Conservation (phyloP, 495 filamentous ascomycete species). For the Aspergillus wentii region DNA sequence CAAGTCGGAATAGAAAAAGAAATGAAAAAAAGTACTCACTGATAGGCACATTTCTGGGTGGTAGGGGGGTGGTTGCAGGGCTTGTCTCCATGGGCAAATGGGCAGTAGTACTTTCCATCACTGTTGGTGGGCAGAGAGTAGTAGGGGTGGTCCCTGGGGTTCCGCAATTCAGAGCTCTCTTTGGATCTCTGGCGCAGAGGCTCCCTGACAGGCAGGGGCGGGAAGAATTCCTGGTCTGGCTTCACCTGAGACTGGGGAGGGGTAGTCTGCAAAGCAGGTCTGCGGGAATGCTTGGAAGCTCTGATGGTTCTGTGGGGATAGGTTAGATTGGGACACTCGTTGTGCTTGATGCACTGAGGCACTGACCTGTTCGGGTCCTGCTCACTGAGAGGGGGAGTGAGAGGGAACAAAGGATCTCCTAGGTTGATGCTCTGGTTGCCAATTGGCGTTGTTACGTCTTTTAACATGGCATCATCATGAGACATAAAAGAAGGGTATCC, state of each 20-base stretch:
- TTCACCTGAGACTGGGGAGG: conserved; percentile 31
- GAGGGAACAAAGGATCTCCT: conserved; percentile 39
- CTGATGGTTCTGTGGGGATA: conserved; percentile 35
- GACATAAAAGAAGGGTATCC: conserved; percentile 37
- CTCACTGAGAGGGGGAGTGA: conserved; percentile 35
- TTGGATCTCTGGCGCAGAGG: conserved; percentile 40
- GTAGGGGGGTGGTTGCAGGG: conserved; percentile 80
- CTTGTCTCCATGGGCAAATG: conserved; percentile 63
- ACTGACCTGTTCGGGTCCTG: conserved; percentile 45
- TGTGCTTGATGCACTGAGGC: not conserved
- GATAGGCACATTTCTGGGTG: conserved; percentile 95
- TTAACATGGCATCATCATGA: conserved; percentile 36
- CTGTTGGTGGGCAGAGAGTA: conserved; percentile 66
- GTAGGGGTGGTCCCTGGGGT: conserved; percentile 70
- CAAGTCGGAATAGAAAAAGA: conserved; percentile 3
- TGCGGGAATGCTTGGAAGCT: conserved; percentile 31
- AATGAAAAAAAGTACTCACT: conserved; percentile 56
- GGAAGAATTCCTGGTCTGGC: conserved; percentile 35
- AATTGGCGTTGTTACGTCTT: conserved; percentile 34
- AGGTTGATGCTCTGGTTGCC: conserved; percentile 35
- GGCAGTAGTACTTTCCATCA: conserved; percentile 88
- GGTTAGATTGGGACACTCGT: conserved; percentile 14
- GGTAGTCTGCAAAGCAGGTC: conserved; percentile 27
- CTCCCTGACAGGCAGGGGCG: conserved; percentile 32
- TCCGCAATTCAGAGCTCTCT: conserved; percentile 46